These are phyloP conservation scores for Zygosaccharomyces gambellarensis DNA, from an alignment of 805 yeast genomes.

Conservation along the genomic window DNA sequence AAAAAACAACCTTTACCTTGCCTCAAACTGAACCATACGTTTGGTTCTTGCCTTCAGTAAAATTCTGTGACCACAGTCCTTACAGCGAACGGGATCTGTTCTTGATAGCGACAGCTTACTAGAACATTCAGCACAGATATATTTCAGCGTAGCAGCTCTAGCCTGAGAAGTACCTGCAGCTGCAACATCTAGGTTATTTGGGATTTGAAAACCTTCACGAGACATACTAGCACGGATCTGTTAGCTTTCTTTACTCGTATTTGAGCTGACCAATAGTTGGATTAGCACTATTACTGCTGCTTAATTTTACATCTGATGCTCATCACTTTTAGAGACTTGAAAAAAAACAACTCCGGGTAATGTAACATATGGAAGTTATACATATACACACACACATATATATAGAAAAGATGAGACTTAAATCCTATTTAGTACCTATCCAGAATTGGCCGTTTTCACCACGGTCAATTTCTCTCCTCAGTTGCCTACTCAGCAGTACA, in stretches of 20 bases:
- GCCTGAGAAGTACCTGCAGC: slow-evolving; percentile 71
- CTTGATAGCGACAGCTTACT: slow-evolving; percentile 79
- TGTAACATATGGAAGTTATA: neutral
- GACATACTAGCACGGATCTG: slow-evolving; percentile 31
- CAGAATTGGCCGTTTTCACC: slow-evolving; percentile 39
- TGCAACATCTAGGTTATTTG: slow-evolving; percentile 76
- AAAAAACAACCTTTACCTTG: slow-evolving; percentile 42
- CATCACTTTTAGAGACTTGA: neutral
- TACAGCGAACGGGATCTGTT: slow-evolving; percentile 96
- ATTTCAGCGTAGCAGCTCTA: slow-evolving; percentile 79
- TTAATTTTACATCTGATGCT: neutral
- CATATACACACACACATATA: neutral
- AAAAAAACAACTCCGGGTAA: slow-evolving; percentile 4
- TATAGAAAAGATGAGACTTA: neutral
- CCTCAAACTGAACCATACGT: slow-evolving; percentile 90
- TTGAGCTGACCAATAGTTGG: neutral
- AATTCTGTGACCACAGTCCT: slow-evolving; percentile 98
- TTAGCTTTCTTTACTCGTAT: neutral
- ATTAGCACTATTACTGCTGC: neutral
- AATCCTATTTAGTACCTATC: slow-evolving; percentile 27
- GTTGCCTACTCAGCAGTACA: slow-evolving; percentile 37
- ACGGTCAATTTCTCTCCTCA: slow-evolving; percentile 39
- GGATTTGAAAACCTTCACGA: slow-evolving; percentile 87
- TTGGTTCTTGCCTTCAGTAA: slow-evolving; percentile 95
- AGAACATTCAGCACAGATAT: slow-evolving; percentile 96